phyloP scores from a whole-genome alignment of 192 early-diverging fungal genomes.

The Phycomyces blakesleeanus region DNA sequence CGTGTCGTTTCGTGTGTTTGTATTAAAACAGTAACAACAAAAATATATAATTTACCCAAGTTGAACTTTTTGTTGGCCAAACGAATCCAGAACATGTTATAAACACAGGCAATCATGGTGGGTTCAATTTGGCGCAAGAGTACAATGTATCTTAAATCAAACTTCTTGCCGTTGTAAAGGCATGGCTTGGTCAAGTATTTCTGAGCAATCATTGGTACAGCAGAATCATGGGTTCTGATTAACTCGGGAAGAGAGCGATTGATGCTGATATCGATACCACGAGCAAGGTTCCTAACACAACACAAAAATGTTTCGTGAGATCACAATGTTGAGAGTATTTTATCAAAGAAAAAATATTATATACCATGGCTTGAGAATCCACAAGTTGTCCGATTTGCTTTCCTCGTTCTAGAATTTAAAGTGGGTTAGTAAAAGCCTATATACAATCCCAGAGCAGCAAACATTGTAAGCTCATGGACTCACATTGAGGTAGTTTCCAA shows the following conservation, averaged over 20 bases:
- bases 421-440: neutral
- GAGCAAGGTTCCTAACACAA: constrained; percentile 31
- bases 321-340: too few relatives aligned
- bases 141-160: constrained; percentile 46
- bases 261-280: constrained; percentile 41
- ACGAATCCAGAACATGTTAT: constrained; percentile 52
- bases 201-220: constrained; percentile 42
- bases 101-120: constrained; percentile 31
- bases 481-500: constrained; percentile 35
- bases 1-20: too few relatives aligned
- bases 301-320: neutral
- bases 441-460: too few relatives aligned
- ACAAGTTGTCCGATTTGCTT: constrained; percentile 35
- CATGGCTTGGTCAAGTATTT: constrained; percentile 42
- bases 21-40: too few relatives aligned
- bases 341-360: neutral
- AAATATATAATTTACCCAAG: constrained; percentile 3
- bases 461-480: neutral
- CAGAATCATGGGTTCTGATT: constrained; percentile 39
- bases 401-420: constrained; percentile 30
- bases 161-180: constrained; percentile 48
- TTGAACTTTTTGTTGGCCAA: constrained; percentile 42
- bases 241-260: constrained; percentile 35
- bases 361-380: constrained; percentile 44
- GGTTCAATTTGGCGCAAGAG: constrained; percentile 40